Percentiles rank a stretch among this genome's conserved stretches.
Conservation (phyloP, 441 rosid genomes). For the Adansonia gregorii region DNA sequence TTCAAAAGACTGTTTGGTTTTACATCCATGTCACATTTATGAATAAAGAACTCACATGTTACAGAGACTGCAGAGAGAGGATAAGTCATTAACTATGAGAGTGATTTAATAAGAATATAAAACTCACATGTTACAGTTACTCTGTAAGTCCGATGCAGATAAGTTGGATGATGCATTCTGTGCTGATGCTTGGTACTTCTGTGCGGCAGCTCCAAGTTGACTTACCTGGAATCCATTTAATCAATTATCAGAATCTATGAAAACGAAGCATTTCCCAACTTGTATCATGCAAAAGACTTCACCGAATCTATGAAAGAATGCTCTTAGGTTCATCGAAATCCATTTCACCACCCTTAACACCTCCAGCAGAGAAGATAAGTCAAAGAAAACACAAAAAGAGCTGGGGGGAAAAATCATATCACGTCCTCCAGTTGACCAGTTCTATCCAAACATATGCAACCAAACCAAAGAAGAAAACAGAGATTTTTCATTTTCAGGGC, state of each 20-base stretch:
- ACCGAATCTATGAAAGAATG: constrained; percentile 18
- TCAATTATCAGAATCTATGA: constrained; percentile 12
- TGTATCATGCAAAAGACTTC: constrained; percentile 14
- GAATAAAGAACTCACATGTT: constrained; percentile 9
- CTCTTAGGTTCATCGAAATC: constrained; percentile 5
- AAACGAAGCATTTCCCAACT: constrained; percentile 7
- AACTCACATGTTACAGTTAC: constrained; percentile 43
- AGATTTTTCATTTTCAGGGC: not conserved
- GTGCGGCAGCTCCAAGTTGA: constrained; percentile 50
- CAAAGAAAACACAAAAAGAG: constrained; percentile 7
- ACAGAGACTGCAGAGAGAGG: not conserved
- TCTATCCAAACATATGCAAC: not conserved
- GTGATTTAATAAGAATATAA: constrained; percentile 6
- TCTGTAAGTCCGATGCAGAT: constrained; percentile 41
- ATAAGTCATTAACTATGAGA: constrained; percentile 6
- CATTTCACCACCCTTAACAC: not conserved
- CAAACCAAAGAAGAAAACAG: not conserved
- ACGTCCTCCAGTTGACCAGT: not conserved
- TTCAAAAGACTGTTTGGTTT: not conserved
- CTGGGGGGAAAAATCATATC: not conserved
- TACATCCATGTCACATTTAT: not conserved
- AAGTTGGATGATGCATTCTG: constrained; percentile 41
- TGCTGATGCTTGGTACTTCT: constrained; percentile 46
- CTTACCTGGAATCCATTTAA: constrained; percentile 39
- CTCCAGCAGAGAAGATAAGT: not conserved